Base-by-base conservation (phyloP, 2,329 filamentous ascomycete genomes). In the Blastomyces parvus region DNA sequence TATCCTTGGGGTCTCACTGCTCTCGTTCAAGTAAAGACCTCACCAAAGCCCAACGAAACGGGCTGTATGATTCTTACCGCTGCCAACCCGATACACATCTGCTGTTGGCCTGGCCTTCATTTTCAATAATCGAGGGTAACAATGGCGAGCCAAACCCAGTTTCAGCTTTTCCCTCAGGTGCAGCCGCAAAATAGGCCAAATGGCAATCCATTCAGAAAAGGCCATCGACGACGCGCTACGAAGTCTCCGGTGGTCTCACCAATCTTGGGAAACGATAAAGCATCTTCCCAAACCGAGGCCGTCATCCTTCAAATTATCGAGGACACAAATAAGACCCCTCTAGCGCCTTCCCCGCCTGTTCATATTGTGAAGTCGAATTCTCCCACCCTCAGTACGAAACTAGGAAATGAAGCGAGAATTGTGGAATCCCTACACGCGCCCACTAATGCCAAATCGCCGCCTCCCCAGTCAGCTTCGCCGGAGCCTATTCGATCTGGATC, bases 81-180 rank as follows among this genome's bases (percentile, higher is more conserved):
- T n/a, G 27, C 4, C n/a, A 42, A 63, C 63, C 50, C 30, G 48
- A 46, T 19, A n/a, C 25, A 27, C 30, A 46, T 22, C 52, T 33
- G 7, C 42, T 27, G 42, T 59, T 62, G 38, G 40, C 40, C 50
- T 62, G 42, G 61, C 62, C 40, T 59, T 25, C 59, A 50, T 58
- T 61, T 58, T 62, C 62, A 58, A 38, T 9, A 60, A 38, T 60
- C 30, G 25, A 64, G 14, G 30, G 30, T n/a, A 63, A 36, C 33
- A 56, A 64, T 64, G 63, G 50, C 63, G 42, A 33, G 36, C 48
- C 58, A 65, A 57, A 56, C 58, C 62, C 74, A 76, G 63, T 78
- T 78, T 59, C 76, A 77, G 62, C 69, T 78, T 58, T 78, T 78
- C 53, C 76, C 76, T 22, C 67, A 73, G n/a, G 70, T 72, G 59